Base-by-base conservation (phyloP, 768 basidiomycete species). In the Suillus fuscotomentosus region DNA sequence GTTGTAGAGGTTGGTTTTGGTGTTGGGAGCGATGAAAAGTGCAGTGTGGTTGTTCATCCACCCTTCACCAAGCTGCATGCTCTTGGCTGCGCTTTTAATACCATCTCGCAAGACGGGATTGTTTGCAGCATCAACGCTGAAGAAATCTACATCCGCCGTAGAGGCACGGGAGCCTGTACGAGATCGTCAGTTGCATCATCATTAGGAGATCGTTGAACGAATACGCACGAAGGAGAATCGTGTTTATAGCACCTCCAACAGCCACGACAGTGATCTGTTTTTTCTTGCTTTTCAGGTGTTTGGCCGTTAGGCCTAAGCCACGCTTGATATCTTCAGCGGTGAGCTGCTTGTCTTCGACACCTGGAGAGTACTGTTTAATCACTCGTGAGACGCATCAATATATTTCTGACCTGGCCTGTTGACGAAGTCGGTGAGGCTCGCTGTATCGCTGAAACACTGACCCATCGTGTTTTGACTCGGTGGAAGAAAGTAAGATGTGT, bases 1-100 rank as follows among this genome's bases (percentile, higher is more conserved):
- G 5, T 59, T 43, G 22, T 68, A 68, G 31, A 68, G 20, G 9
- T 54, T 15, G 27, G 53, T 27, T 17, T 14, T 51, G 34, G 24
- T 45, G 15, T 47, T 4, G 3, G 20, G 17, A 20, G 53, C 20
- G 31, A 54, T 54, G 53, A 34, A 54, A n/a, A 54, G 31, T 2
- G 34, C 53, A 11, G 53, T 36, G 53, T 54, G 34, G 20, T 54
- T 54, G 34, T 54, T 54, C 34, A 54, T 36, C 53, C 17, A 54
- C 31, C 31, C 31, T 11, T 54, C 31, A 34, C 53, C 53, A 54
- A 54, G 53, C 31, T 54, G 31, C 31, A 34, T 31, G 31, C 17
- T 36, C 53, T 34, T 11, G 31, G 53, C 31, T 5, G 31, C 31
- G 17, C 34, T 54, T 34, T 20, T 27, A 17, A 54, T 53, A 10